Conservation (phyloP, 345 rosid genomes). For the Mallotus nudiflorus region DNA sequence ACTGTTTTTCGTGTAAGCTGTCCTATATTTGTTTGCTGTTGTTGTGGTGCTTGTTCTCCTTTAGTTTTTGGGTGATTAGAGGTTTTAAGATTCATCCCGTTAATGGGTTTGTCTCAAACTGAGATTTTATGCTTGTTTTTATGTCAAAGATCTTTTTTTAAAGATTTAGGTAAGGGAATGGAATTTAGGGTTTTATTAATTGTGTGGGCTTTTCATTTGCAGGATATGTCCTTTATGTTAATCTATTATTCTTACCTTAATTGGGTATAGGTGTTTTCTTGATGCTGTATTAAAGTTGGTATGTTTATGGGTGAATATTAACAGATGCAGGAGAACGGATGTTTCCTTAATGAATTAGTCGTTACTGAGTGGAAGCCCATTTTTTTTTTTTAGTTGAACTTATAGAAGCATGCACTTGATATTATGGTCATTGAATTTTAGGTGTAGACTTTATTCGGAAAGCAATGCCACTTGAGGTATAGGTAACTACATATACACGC, state of each 20-base stretch:
- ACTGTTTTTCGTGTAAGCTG: neutral
- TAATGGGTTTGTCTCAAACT: neutral
- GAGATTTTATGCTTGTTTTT: neutral
- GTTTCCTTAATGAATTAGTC: neutral
- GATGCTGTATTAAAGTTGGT: neutral
- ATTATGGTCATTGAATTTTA: neutral
- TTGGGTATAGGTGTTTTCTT: neutral
- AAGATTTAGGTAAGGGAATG: neutral
- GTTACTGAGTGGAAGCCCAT: too few species aligned
- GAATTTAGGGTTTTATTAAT: slow-evolving; percentile 10
- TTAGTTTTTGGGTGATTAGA: neutral
- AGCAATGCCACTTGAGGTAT: neutral
- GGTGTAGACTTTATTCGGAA: neutral
- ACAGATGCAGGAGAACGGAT: neutral
- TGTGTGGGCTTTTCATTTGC: neutral
- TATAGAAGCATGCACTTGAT: neutral
- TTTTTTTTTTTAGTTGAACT: too few species aligned
- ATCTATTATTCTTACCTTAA: too few species aligned
- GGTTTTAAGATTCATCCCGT: neutral
- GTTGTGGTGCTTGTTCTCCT: too few species aligned
- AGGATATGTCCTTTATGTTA: neutral
- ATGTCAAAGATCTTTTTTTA: neutral
- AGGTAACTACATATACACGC: neutral
- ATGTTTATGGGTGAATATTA: neutral
- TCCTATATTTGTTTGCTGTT: neutral